phyloP scores from a whole-genome alignment of 2,329 filamentous ascomycete genomes.

The Cladosporium sp. region DNA sequence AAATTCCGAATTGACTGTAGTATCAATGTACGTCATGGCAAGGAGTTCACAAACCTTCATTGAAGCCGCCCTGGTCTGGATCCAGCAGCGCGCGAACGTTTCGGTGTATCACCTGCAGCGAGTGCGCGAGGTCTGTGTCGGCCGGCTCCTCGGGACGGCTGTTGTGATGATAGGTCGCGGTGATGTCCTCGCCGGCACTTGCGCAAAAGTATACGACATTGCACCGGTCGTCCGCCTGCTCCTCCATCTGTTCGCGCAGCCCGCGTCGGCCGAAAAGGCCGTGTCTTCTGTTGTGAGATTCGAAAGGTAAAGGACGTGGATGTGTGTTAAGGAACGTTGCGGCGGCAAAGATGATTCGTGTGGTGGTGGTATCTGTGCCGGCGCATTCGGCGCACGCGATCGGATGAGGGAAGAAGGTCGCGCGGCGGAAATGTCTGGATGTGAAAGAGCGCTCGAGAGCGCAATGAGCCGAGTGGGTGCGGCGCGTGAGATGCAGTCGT shows the following conservation, averaged over 20 bases:
- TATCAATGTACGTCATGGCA: background rate
- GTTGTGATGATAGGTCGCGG: constrained; percentile 21
- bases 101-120: constrained; percentile 20
- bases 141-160: constrained; percentile 16
- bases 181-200: constrained; percentile 19
- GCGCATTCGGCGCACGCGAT: constrained; percentile 13
- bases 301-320: background rate
- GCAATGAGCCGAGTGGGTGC: too few relatives aligned
- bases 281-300: constrained; percentile 7
- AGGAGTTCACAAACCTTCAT: constrained; percentile 24
- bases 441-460: background rate
- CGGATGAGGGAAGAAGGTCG: background rate
- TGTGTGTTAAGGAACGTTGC: constrained; percentile 12
- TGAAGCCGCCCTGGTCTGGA: constrained; percentile 29
- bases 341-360: constrained; percentile 1
- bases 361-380: constrained; percentile 6
- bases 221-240: constrained; percentile 22
- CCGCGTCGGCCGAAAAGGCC: constrained; percentile 1
- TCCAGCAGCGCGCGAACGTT: constrained; percentile 30
- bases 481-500: too few relatives aligned
- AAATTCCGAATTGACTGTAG: background rate
- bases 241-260: constrained; percentile 26
- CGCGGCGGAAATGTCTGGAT: background rate
- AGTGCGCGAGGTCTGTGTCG: constrained; percentile 3
- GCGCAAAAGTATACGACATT: constrained; percentile 31